phyloP scores from a whole-genome alignment of 768 basidiomycete species.

The Imleria badia region DNA sequence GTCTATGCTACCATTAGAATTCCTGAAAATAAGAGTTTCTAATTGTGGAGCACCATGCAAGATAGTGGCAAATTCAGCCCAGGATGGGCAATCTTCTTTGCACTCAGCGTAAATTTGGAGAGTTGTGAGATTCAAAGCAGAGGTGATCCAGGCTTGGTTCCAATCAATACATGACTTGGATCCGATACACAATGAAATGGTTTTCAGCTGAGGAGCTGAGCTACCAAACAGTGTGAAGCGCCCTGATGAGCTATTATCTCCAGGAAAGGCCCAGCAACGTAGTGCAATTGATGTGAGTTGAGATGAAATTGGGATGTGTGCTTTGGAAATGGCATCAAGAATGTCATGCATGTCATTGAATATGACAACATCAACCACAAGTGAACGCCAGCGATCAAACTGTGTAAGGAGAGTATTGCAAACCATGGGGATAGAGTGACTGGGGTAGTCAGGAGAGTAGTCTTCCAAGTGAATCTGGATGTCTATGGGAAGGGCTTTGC shows the following conservation, averaged over 20 bases:
- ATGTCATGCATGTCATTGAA: fast-evolving
- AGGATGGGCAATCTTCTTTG: background rate
- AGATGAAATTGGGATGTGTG: background rate
- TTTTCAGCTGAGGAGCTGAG: background rate
- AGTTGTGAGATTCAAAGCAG: background rate
- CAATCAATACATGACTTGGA: no score
- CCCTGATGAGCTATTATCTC: no score
- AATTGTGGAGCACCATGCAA: background rate
- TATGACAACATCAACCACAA: background rate
- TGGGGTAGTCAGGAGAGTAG: background rate
- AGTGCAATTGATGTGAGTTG: background rate
- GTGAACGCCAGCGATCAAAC: background rate
- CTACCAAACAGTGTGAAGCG: background rate
- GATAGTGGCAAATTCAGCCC: background rate
- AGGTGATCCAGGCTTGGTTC: background rate
- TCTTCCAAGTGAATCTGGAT: background rate
- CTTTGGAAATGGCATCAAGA: background rate
- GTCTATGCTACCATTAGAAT: no score
- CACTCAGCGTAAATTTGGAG: background rate
- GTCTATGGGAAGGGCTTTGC: background rate
- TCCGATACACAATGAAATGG: no score
- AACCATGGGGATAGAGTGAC: background rate
- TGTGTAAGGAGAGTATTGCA: background rate
- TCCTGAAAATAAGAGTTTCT: background rate
- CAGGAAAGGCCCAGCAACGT: no score